Conservation (phyloP, 1,284 basidiomycete species). For the Ceratobasidium sp. region DNA sequence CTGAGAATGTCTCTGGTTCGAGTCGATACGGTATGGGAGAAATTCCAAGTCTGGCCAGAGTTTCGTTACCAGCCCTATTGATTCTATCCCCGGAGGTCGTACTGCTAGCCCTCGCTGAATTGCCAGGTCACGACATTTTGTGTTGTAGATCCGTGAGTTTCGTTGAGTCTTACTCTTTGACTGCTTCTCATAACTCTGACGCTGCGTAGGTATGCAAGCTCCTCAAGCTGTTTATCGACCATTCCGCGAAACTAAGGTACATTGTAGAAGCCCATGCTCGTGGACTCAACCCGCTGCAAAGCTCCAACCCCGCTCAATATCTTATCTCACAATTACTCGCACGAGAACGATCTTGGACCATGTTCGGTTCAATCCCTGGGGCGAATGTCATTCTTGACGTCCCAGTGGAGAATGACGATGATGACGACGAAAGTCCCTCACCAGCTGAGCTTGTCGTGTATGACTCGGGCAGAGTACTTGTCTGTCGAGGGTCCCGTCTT, state of each 20-base stretch:
- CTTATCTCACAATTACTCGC: slow-evolving; percentile 3
- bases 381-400: background rate
- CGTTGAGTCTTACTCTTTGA: background rate
- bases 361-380: slow-evolving; percentile 30
- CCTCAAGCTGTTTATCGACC: slow-evolving; percentile 34
- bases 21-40: background rate
- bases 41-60: background rate
- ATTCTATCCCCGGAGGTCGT: slow-evolving; percentile 27
- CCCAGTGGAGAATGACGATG: background rate
- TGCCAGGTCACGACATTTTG: slow-evolving; percentile 23
- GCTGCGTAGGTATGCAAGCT: slow-evolving; percentile 16
- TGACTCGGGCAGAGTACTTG: slow-evolving; percentile 15
- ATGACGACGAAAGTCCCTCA: background rate
- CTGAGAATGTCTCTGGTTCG: background rate
- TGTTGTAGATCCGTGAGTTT: slow-evolving; percentile 26
- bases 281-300: slow-evolving; percentile 21
- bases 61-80: slow-evolving; percentile 9
- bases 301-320: background rate
- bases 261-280: slow-evolving; percentile 20
- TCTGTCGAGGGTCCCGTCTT: background rate
- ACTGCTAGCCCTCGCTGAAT: slow-evolving; percentile 1
- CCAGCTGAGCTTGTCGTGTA: background rate
- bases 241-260: slow-evolving; percentile 21
- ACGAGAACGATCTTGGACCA: slow-evolving; percentile 28
- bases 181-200: background rate